Conservation (phyloP, 2,329 filamentous ascomycete species). For the Gaeumannomyces tritici region DNA sequence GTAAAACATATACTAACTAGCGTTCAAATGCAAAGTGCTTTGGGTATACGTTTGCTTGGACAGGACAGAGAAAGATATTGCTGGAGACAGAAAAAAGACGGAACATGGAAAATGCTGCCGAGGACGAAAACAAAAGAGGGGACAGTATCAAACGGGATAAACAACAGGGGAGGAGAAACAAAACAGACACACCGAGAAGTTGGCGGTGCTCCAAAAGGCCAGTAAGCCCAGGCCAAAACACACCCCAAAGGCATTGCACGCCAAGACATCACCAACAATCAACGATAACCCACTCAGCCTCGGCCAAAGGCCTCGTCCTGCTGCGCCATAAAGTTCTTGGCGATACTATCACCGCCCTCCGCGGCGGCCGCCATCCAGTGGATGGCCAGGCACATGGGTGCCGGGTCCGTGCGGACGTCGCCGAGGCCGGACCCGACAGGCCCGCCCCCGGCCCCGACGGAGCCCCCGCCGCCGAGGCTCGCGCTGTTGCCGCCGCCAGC, state of each 20-base stretch:
- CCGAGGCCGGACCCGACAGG: slow-evolving; percentile 9
- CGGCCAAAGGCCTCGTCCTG: slow-evolving; percentile 10
- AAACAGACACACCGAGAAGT: not conserved
- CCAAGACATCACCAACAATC: not conserved
- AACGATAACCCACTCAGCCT: not conserved
- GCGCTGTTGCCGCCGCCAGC: not conserved
- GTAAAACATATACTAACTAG: not conserved
- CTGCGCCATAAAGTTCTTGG: slow-evolving; percentile 72
- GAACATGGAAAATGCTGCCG: not conserved
- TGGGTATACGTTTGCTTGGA: not conserved
- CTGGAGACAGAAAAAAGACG: not conserved
- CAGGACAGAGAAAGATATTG: not conserved
- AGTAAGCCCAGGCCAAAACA: not conserved
- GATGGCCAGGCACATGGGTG: slow-evolving; percentile 85
- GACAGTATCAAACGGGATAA: not conserved
- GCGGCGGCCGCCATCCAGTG: slow-evolving; percentile 96
- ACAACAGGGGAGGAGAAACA: not conserved
- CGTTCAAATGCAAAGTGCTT: not conserved
- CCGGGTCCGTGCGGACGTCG: slow-evolving; percentile 58
- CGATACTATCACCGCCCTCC: slow-evolving; percentile 76
- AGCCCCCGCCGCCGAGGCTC: slow-evolving; percentile 12
- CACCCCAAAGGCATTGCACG: too few species aligned
- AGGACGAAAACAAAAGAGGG: not conserved
- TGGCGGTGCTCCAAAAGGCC: not conserved
- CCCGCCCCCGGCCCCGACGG: slow-evolving; percentile 11